Percentiles rank a stretch among this genome's conserved stretches.
Evolutionary conservation across 345 rosid genomes (phyloP).

Genomic region (Hypericum perforatum): DNA sequence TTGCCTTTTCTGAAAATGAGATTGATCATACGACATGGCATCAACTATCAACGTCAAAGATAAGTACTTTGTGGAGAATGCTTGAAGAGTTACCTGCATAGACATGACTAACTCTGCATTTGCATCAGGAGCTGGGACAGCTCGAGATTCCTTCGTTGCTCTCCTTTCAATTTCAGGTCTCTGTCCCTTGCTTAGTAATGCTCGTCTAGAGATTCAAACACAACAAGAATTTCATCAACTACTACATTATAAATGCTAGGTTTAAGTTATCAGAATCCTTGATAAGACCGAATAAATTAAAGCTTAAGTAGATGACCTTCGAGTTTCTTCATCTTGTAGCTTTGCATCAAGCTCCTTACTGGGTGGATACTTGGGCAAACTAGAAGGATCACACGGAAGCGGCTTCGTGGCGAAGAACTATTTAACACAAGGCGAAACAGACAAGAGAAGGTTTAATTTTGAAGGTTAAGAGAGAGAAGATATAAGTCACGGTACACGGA

Average conservation of each 20-base stretch:
- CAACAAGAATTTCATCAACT: constrained; percentile 9
- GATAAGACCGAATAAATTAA: constrained; percentile 3
- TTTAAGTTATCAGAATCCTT: background rate
- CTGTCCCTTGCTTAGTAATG: constrained; percentile 64
- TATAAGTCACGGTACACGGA: background rate
- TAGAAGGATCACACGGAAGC: constrained; percentile 87
- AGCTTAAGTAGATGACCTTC: constrained; percentile 44
- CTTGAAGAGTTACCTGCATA: constrained; percentile 50
- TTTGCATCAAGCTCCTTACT: constrained; percentile 98
- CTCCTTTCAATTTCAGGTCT: constrained; percentile 56
- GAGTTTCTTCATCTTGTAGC: constrained; percentile 79
- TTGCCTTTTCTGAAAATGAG: constrained; percentile 62
- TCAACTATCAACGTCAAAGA: too few species aligned
- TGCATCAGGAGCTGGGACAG: constrained; percentile 92
- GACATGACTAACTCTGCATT: constrained; percentile 80
- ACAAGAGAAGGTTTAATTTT: background rate
- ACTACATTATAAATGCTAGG: background rate
- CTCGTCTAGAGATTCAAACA: constrained; percentile 42
- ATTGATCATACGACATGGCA: too few species aligned
- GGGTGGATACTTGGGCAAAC: constrained; percentile 93
- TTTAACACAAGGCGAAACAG: constrained; percentile 9
- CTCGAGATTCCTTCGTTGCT: constrained; percentile 80
- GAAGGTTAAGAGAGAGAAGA: background rate
- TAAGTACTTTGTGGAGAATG: background rate
- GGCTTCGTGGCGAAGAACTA: constrained; percentile 85